A percentile compares a stretch with the other conserved stretches of the same genome.
Evolutionary conservation across 2,329 filamentous ascomycete species (phyloP).

Genomic region (Aspergillus sclerotialis): DNA sequence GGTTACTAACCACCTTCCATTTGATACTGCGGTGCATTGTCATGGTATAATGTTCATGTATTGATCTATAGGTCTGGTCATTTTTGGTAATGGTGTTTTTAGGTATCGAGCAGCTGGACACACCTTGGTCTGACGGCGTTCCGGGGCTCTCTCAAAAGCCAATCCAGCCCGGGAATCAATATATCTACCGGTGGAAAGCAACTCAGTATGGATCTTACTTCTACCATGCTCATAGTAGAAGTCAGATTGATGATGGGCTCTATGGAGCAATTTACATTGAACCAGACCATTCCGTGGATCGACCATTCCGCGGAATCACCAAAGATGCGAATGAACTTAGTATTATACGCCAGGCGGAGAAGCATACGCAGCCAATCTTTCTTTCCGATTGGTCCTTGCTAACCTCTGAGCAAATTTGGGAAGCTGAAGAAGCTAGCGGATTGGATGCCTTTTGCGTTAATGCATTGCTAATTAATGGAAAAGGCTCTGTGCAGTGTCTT

Average conservation of each 20-base stretch:
- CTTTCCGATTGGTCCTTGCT: slow-evolving; percentile 51
- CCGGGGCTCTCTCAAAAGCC: slow-evolving; percentile 48
- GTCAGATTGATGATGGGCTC: slow-evolving; percentile 53
- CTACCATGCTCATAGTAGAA: slow-evolving; percentile 51
- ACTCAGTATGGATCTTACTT: slow-evolving; percentile 51
- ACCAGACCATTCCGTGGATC: slow-evolving; percentile 25
- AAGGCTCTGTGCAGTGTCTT: slow-evolving; percentile 48
- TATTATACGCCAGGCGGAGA: slow-evolving; percentile 45
- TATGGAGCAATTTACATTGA: slow-evolving; percentile 50
- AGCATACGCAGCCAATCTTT: slow-evolving; percentile 39
- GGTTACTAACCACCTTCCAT: slow-evolving; percentile 20
- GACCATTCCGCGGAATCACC: slow-evolving; percentile 46
- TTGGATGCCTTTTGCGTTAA: slow-evolving; percentile 50
- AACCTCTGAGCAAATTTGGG: slow-evolving; percentile 39
- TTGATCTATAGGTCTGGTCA: background rate
- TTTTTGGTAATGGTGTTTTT: too few species aligned
- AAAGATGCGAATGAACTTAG: slow-evolving; percentile 26
- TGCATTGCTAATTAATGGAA: slow-evolving; percentile 53
- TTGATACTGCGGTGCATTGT: slow-evolving; percentile 20
- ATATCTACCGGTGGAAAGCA: slow-evolving; percentile 48
- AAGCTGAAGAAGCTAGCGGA: slow-evolving; percentile 17
- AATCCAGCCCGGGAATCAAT: slow-evolving; percentile 43
- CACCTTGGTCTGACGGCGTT: slow-evolving; percentile 53
- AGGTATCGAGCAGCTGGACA: slow-evolving; percentile 41
- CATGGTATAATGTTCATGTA: slow-evolving; percentile 18